Evolutionary conservation across 306 rosid genomes (phyloP), one percentile per base, ranked within the genome.

Genomic region (Delonix regia): DNA sequence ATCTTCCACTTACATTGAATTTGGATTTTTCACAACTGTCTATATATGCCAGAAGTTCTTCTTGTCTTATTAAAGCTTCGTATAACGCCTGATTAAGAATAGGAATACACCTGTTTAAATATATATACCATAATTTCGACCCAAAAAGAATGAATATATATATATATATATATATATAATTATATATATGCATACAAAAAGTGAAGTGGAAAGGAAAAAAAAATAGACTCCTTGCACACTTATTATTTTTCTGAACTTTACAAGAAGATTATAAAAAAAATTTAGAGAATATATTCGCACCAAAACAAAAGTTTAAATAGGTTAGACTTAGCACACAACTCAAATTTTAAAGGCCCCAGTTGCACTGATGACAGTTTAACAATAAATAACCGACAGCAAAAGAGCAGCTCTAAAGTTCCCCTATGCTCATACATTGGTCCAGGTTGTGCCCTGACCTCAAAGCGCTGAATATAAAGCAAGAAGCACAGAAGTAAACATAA

Each of bases 41-140:
- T 16, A 84, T 53, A 22, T 77, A 86, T 19, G 86, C 90, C 24
- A 86, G 84, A 62, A 89, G 88, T 78, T 89, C 92, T 78, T 86
- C 92, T 82, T 86, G 92, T 69, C 72, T 80, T 81, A 82, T 84
- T 74, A 86, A 69, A 64, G 92, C 90, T 21, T 86, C 90, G 65
- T 84, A 83, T 18, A 89, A 53, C 68, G 88, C 86, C 92, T 89
- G 74, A 39, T 60, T 62, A 21, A 21, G 51, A n/a, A 9, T 10
- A 65, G 30, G 48, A 63, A 36, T 63, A 36, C 47, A 34, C 27
- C 27, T 34, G 69, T 62, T 62, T 30, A 63, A 18, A 63, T 36
- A n/a, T 61, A 36, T 22, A 13, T 24, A 10, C 28, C 30, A 39
- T 9, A 38, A 64, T 9, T 21, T 22, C 12, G 34, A 56, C 16